Percentiles rank a stretch among this genome's conserved stretches.
These are phyloP conservation scores for Cordyceps militaris DNA, from an alignment of 2,329 filamentous ascomycete genomes.

Conservation along the genomic window DNA sequence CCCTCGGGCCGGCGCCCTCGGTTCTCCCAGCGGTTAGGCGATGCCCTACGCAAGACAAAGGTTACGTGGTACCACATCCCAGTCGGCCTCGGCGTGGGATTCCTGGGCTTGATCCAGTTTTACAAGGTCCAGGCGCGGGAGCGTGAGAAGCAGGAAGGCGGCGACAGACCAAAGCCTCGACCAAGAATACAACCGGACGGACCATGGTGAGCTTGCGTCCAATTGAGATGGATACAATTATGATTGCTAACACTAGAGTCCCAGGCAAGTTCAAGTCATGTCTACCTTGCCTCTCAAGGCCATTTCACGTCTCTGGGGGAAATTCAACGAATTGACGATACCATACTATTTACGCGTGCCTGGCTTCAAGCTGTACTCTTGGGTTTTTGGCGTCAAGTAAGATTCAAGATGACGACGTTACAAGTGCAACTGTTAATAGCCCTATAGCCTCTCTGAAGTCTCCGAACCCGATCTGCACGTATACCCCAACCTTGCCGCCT, in stretches of 20 bases:
- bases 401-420: conserved; percentile 15
- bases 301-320: conserved; percentile 81
- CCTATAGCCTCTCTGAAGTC: conserved; percentile 67
- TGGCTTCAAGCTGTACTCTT: conserved; percentile 87
- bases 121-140: conserved; percentile 63
- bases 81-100: conserved; percentile 75
- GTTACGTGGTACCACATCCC: conserved; percentile 89
- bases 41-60: conserved; percentile 44
- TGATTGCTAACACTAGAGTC: neutral
- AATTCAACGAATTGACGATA: conserved; percentile 82
- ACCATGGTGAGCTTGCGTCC: conserved; percentile 55
- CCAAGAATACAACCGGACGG: conserved; percentile 69
- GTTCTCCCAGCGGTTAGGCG: conserved; percentile 45
- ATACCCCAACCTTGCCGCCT: conserved; percentile 89
- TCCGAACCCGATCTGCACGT: conserved; percentile 79
- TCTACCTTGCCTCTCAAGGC: conserved; percentile 87
- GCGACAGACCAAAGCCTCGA: conserved; percentile 38
- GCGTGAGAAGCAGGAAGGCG: conserved; percentile 40
- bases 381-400: conserved; percentile 78
- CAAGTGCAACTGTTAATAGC: neutral
- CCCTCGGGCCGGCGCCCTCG: conserved; percentile 37
- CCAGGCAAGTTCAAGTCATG: conserved; percentile 82
- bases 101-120: conserved; percentile 76
- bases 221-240: neutral
- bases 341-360: conserved; percentile 83